phyloP scores from a whole-genome alignment of 108 stramenopile species.

The Asterionellopsis glacialis region DNA sequence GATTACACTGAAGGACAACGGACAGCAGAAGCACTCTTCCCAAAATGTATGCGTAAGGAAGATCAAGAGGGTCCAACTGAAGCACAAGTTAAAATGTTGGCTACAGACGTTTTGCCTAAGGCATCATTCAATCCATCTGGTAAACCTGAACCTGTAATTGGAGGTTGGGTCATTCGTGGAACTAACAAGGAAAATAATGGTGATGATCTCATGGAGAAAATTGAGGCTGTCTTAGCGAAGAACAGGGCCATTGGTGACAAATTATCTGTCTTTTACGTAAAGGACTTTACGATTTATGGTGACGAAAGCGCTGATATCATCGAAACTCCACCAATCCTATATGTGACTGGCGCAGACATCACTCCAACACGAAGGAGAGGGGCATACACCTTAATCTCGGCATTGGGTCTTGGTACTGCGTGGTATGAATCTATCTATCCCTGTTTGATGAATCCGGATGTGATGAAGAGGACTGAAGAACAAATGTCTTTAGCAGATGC shows the following conservation, averaged over 20 bases:
- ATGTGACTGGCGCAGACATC: constrained; percentile 57
- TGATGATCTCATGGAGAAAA: constrained; percentile 55
- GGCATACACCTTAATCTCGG: constrained; percentile 38
- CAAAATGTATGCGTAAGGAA: constrained; percentile 64
- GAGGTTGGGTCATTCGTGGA: constrained; percentile 63
- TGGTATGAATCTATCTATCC: constrained; percentile 84
- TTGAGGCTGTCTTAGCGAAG: constrained; percentile 54
- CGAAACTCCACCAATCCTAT: constrained; percentile 45
- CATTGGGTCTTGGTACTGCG: constrained; percentile 57
- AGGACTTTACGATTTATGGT: constrained; percentile 46
- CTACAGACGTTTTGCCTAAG: constrained; percentile 53
- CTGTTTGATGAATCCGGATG: constrained; percentile 61
- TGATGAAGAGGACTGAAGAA: constrained; percentile 58
- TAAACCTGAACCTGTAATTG: constrained; percentile 52
- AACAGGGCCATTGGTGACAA: constrained; percentile 40
- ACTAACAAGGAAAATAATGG: constrained; percentile 49
- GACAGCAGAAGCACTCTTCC: constrained; percentile 34
- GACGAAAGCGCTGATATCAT: constrained; percentile 23
- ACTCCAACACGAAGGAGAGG: constrained; percentile 44
- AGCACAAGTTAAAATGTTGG: constrained; percentile 42
- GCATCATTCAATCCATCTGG: constrained; percentile 39
- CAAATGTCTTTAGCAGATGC: constrained; percentile 68
- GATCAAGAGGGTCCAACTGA: constrained; percentile 40
- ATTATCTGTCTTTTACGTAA: constrained; percentile 45
- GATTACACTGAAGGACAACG: no score